phyloP scores from a whole-genome alignment of 345 rosid species.

The Aquilaria malaccensis region DNA sequence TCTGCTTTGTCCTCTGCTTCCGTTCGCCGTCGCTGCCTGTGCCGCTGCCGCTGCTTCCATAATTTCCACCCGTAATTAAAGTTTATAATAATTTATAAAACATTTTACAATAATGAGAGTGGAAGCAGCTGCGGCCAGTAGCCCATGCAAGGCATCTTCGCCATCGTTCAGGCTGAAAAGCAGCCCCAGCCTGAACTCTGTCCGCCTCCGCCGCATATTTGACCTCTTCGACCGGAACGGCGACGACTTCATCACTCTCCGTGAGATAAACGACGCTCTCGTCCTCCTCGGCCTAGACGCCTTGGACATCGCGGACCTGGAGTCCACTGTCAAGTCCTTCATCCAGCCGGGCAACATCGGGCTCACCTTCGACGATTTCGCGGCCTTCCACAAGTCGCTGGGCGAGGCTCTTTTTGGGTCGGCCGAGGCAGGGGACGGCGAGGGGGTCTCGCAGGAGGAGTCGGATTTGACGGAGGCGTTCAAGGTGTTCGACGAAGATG shows the following conservation, averaged over 20 bases:
- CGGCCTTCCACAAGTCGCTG: constrained; percentile 49
- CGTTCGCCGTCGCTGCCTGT: no score
- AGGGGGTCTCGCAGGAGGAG: constrained; percentile 35
- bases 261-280: constrained; percentile 64
- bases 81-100: no score
- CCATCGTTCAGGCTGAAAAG: constrained; percentile 39
- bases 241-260: constrained; percentile 56
- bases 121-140: constrained; percentile 15
- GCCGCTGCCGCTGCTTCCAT: no score
- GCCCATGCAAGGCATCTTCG: constrained; percentile 8
- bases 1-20: no score
- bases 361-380: constrained; percentile 60
- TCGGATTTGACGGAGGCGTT: constrained; percentile 81
- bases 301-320: constrained; percentile 43
- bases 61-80: no score
- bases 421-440: not conserved
- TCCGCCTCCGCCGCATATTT: constrained; percentile 71
- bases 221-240: constrained; percentile 81
- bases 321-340: constrained; percentile 42
- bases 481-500: constrained; percentile 89
- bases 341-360: constrained; percentile 47
- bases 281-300: constrained; percentile 55
- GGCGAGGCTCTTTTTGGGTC: constrained; percentile 38
- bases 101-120: not conserved
- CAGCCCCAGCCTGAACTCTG: constrained; percentile 52